Conservation (phyloP, 2,329 filamentous ascomycete species). For the Phoma sp. region DNA sequence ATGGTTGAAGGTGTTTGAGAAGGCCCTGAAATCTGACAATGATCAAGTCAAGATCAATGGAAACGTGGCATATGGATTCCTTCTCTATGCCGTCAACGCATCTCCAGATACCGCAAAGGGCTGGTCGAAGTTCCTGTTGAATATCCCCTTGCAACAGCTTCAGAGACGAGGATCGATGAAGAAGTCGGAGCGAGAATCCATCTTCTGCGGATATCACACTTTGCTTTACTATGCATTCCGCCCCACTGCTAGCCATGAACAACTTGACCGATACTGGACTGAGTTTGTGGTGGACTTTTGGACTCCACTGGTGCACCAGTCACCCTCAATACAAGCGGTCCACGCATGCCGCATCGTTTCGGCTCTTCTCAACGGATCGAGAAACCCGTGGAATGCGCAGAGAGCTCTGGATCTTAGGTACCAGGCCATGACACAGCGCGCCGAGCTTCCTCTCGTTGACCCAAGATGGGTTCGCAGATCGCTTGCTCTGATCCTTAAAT, state of each 20-base stretch:
- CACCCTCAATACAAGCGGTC: conserved; percentile 30
- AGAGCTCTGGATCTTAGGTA: conserved; percentile 66
- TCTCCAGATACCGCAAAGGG: conserved; percentile 63
- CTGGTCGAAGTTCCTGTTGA: conserved; percentile 40
- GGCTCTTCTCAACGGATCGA: conserved; percentile 68
- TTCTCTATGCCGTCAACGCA: conserved; percentile 75
- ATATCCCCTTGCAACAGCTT: conserved; percentile 37
- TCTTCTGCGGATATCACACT: conserved; percentile 75
- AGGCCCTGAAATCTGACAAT: conserved; percentile 83
- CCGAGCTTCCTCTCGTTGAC: conserved; percentile 85
- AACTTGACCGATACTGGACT: conserved; percentile 81
- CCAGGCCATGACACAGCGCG: conserved; percentile 56
- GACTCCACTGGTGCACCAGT: conserved; percentile 33
- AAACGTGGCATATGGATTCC: conserved; percentile 83
- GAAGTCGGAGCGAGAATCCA: conserved; percentile 64
- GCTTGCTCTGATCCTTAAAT: conserved; percentile 67
- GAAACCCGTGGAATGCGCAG: conserved; percentile 75
- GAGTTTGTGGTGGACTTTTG: conserved; percentile 72
- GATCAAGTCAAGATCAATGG: conserved; percentile 68
- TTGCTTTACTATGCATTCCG: conserved; percentile 60
- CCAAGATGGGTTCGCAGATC: conserved; percentile 85
- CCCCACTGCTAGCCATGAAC: conserved; percentile 68
- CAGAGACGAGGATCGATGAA: conserved; percentile 65
- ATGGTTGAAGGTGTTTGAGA: conserved; percentile 81
- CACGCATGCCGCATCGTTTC: conserved; percentile 68